Evolutionary conservation across 1,284 basidiomycete species (phyloP), one percentile per base, ranked within the genome.

Genomic region (Laetiporus sulphureus): DNA sequence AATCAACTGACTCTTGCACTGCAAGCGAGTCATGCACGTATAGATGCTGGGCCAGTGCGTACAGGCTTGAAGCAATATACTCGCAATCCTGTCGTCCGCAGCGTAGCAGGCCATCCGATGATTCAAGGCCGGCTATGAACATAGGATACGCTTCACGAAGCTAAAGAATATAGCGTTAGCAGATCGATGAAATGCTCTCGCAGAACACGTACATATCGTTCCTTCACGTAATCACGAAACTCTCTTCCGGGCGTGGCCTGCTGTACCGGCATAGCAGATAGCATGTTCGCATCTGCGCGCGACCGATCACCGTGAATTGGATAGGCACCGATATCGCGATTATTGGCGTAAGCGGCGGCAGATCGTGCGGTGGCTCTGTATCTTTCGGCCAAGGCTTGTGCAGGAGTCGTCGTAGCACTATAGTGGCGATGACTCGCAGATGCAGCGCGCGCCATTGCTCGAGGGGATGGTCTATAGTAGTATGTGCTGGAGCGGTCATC

Each of bases 1-100:
- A n/a, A n/a, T n/a, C n/a, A n/a, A n/a, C n/a, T n/a, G n/a, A n/a
- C n/a, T n/a, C n/a, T n/a, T n/a, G n/a, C n/a, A n/a, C n/a, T n/a
- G n/a, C n/a, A n/a, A n/a, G 16, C 33, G 79, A 68, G 50, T 76
- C 70, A 54, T 83, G 79, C 20, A 82, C 71, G 47, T 78, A 73
- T 31, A 82, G 59, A 52, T 83, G 79, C 48, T 65, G 72, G 40
- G 70, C 68, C 38, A 83, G 66, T 32, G 71, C 70, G 46, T 66
- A 63, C 35, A 72, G 64, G 39, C 66, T 64, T 7, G 57, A 56
- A 12, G 82, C 56, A 3, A 68, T 61, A 51, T 77, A 67, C 10
- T 61, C 59, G 54, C 79, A 83, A 24, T 67, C 74, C 22, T 62
- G 57, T n/a, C 75, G 69, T 22, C 63, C 66, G 54, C 79, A 83